Percentiles rank a stretch among this genome's conserved stretches.
Conservation (phyloP, 306 rosid species). For the Astragalus membranaceus region DNA sequence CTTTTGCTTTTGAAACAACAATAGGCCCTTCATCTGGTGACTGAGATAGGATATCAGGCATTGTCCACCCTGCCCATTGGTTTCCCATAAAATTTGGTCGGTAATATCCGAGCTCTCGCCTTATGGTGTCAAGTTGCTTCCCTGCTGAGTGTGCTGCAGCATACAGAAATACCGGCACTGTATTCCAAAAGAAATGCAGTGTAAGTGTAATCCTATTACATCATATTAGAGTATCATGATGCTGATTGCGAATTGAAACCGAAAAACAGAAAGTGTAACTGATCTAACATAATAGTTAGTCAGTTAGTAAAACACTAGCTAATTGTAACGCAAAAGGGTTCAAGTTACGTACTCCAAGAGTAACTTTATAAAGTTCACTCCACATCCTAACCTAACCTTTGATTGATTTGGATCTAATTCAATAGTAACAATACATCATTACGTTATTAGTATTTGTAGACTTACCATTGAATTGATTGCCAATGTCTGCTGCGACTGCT, state of each 20-base stretch:
- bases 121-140: slow-evolving; percentile 57
- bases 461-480: slow-evolving; percentile 58
- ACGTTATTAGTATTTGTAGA: no score
- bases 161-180: slow-evolving; percentile 82
- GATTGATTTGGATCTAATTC: no score
- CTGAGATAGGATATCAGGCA: slow-evolving; percentile 46
- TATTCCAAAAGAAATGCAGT: slow-evolving; percentile 6
- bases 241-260: no score
- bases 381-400: no score
- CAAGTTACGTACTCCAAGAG: no score
- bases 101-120: slow-evolving; percentile 65
- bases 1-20: slow-evolving; percentile 39
- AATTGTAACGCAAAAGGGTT: no score
- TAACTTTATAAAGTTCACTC: no score
- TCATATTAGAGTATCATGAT: no score
- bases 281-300: no score
- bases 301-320: no score
- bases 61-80: slow-evolving; percentile 87
- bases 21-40: slow-evolving; percentile 66
- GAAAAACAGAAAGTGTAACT: no score
- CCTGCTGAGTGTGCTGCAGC: slow-evolving; percentile 84
- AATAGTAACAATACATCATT: no score
- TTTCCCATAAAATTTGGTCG: slow-evolving; percentile 61
- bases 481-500: slow-evolving; percentile 64
- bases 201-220: background rate